Evolutionary conservation across 78 protist genomes (phyloP), one percentile per base, ranked within the genome.

Genomic region (Dictyostelium brefeldianum): DNA sequence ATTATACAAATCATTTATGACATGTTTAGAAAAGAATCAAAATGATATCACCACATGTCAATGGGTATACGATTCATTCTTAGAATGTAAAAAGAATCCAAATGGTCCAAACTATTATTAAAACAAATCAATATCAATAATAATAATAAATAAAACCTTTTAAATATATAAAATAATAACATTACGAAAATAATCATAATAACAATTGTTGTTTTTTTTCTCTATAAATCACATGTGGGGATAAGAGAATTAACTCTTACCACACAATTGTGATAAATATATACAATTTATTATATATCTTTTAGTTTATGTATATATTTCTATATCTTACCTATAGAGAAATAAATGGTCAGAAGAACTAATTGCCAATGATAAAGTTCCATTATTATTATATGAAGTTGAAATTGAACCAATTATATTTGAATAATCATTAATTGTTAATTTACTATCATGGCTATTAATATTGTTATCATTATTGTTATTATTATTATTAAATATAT

Each of bases 1-100:
- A 43, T 47, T 87, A 65, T 87, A 87, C 78, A 87, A 87, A 51
- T 87, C 93, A 18, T 87, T 87, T 56, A 77, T 87, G 84, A 77
- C 83, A 0, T 87, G 93, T 77, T 74, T 87, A 36, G 93, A 87
- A 64, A 87, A 87, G 93, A 87, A 87, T 54, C 70, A 47, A 78
- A 87, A 78, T 53, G 93, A 87, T 50, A 17, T 87, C 1, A 41
- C 83, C 46, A 46, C 84, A 12, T 87, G 93, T 41, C 93, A 87
- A 77, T 87, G 78, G 79, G 93, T 64, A 12, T 87, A 77, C n/a
- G 93, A 87, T n/a, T 74, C 93, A 10, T 87, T 59, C 84, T 36
- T 87, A n/a, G 69, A 77, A 14, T 87, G 93, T 22, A 87, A 87
- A 67, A 59, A 64, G 50, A 31, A 36, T 2, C 43, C 15, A 12